Conservation (phyloP, 495 filamentous ascomycete genomes). For the Talaromyces trachyspermus region DNA sequence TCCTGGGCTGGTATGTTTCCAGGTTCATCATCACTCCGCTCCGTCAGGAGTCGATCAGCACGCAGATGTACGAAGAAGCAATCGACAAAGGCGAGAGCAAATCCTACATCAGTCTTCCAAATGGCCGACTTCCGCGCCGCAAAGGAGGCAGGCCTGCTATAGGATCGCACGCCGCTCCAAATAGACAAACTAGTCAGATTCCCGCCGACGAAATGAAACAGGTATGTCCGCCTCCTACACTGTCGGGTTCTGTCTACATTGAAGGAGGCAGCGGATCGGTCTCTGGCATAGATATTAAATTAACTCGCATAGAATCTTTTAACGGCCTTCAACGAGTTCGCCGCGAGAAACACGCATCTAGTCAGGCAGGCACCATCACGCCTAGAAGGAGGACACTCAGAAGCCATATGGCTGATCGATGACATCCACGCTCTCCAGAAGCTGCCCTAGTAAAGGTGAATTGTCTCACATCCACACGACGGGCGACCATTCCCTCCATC, state of each 20-base stretch:
- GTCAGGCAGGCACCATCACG: slow-evolving; percentile 21
- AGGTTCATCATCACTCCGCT: slow-evolving; percentile 23
- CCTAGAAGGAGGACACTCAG: slow-evolving; percentile 19
- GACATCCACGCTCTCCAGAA: slow-evolving; percentile 41
- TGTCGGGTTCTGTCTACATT: too few species aligned
- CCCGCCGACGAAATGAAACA: slow-evolving; percentile 19
- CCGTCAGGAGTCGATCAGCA: slow-evolving; percentile 24
- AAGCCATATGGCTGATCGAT: slow-evolving; percentile 23
- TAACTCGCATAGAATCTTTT: slow-evolving; percentile 19
- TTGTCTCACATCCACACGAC: slow-evolving; percentile 71
- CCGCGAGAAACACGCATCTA: slow-evolving; percentile 23
- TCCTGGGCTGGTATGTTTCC: slow-evolving; percentile 26
- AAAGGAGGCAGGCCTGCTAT: slow-evolving; percentile 17
- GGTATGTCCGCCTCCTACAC: slow-evolving; percentile 20
- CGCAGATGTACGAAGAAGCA: slow-evolving; percentile 20
- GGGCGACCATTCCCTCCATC: slow-evolving; percentile 64
- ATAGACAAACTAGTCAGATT: slow-evolving; percentile 27
- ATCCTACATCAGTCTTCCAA: slow-evolving; percentile 5
- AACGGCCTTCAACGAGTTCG: slow-evolving; percentile 18
- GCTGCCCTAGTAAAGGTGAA: slow-evolving; percentile 43
- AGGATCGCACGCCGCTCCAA: slow-evolving; percentile 28
- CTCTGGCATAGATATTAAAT: too few species aligned
- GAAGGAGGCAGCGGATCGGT: too few species aligned
- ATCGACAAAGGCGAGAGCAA: slow-evolving; percentile 17
- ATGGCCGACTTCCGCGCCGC: slow-evolving; percentile 6